Evolutionary conservation across 768 basidiomycete species (phyloP), one percentile per base, ranked within the genome.

Genomic region (Peribolospora kevripleyi): DNA sequence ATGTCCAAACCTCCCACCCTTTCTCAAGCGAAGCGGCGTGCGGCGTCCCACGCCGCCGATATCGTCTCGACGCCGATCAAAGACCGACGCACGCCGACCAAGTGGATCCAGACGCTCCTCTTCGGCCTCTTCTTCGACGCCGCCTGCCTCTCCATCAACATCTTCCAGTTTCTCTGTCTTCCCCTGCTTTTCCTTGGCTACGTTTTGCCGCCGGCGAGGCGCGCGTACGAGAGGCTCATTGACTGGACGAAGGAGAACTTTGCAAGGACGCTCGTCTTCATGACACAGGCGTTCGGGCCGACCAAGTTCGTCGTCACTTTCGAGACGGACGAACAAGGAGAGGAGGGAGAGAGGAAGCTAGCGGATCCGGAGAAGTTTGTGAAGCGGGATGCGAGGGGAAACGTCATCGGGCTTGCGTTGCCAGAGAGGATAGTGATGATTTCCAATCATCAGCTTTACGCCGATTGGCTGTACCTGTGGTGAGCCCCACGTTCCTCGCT

Each of bases 381-480:
- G 10, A 66, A 75, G 45, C 75, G 73, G 54, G 74, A 84, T 61
- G 61, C 43, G 37, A 64, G 68, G 2, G 84, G 85, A 6, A 68
- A 70, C 42, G 72, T 81, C 41, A 65, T 73, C 3, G 73, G 71
- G 6, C 68, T 95, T 53, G 74, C 78, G 55, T 67, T 93, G 13
- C 85, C 87, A 1, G 75, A 75, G 59, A 80, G 85, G 65, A 75
- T 80, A 42, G 80, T 97, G 37, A 68, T 87, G 58, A 84, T 88
- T 61, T 77, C 84, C 10, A 98, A 98, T 65, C 91, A 98, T 65
- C 91, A 90, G 72, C 62, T 64, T 2, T 70, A 69, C 55, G 56
- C 64, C 11, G 71, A 72, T 58, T 72, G 70, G 70, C 65, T 80
- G 80, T 91, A 90, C 63, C 76, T 81, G 43, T 95, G 67, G 68